Evolutionary conservation across 2,329 filamentous ascomycete genomes (phyloP), one percentile per base, ranked within the genome.

Genomic region (Alternaria arborescens): DNA sequence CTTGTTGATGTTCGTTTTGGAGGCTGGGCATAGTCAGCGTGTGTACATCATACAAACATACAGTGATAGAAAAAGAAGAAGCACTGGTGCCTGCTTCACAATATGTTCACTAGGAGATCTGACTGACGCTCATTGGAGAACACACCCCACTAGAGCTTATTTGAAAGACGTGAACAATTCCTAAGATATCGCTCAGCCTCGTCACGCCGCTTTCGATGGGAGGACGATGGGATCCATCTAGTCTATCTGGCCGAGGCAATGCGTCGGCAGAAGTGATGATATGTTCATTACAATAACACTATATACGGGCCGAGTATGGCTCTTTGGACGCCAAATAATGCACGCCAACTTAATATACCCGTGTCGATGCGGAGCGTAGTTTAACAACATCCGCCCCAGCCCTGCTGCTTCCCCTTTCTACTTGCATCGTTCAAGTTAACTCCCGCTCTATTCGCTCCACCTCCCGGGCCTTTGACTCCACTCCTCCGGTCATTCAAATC

Each of bases 401-500:
- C 75, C 52, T 74, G 70, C 34, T 75, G 71, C 24, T 72, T 74
- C 26, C 71, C 73, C 55, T 70, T 75, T 63, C 68, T 75, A 24
- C 71, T 71, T 2, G 73, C 76, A 68, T 81, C 80, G 43, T 79
- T 80, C 75, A 80, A 59, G 44, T 80, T 83, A 43, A 84, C 77
- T 55, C 77, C 77, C 3, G 74, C 80, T 14, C 72, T 74, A 62
- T 79, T 81, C 8, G 74, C 77, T 53, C 78, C 65, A 77, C 70
- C 88, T 77, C 65, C 86, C 79, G 67, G 89, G 79, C 55, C 90
- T 78, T 97, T 98, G 62, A 99, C 94, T 26, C 95, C 95, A 62
- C 91, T 94, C 75, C 94, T 87, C 74, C 94, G 86, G 79, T 98
- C 94, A 76, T 97, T 97, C 69, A 98, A 82, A 80, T 99, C 94